These are phyloP conservation scores for Yamadazyma mexicana DNA, from an alignment of 1,139 yeast genomes.

Conservation along the genomic window DNA sequence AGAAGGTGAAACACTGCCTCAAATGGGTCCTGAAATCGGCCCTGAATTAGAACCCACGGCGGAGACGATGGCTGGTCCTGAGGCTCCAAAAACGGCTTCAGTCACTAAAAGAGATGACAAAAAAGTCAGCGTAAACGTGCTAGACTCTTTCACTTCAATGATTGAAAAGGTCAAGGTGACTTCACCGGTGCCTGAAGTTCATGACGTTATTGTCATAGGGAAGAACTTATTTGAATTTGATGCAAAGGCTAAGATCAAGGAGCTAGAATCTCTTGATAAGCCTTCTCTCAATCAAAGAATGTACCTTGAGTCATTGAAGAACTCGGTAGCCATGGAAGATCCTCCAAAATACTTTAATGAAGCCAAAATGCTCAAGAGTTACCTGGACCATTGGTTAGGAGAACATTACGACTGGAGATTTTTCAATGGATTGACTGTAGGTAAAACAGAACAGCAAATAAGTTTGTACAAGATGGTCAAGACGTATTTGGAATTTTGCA, in stretches of 20 bases:
- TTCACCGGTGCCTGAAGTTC: constrained; percentile 4
- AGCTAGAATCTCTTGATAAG: constrained; percentile 11
- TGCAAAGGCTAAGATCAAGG: constrained; percentile 15
- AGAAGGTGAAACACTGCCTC: too few relatives aligned
- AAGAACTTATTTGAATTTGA: constrained; percentile 21
- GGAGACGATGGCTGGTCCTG: too few relatives aligned
- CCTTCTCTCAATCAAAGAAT: constrained; percentile 11
- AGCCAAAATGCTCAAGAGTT: constrained; percentile 24
- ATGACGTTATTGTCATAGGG: constrained; percentile 10
- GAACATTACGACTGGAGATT: constrained; percentile 49
- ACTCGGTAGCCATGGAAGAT: constrained; percentile 20
- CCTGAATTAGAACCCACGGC: too few relatives aligned
- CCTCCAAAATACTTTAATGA: constrained; percentile 37
- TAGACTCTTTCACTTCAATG: constrained; percentile 15
- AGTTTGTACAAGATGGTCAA: constrained; percentile 30
- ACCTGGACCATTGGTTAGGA: constrained; percentile 30
- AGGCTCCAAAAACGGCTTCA: not conserved
- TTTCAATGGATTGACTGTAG: constrained; percentile 41
- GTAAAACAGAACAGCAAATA: constrained; percentile 26
- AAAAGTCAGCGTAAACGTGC: constrained; percentile 14
- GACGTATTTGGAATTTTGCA: constrained; percentile 32
- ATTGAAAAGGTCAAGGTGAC: constrained; percentile 2
- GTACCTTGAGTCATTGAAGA: constrained; percentile 24
- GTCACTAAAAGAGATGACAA: not conserved
- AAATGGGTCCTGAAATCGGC: too few relatives aligned